These are phyloP conservation scores for Verticillium tricorpus DNA, from an alignment of 2,329 filamentous ascomycete genomes.

Conservation along the genomic window DNA sequence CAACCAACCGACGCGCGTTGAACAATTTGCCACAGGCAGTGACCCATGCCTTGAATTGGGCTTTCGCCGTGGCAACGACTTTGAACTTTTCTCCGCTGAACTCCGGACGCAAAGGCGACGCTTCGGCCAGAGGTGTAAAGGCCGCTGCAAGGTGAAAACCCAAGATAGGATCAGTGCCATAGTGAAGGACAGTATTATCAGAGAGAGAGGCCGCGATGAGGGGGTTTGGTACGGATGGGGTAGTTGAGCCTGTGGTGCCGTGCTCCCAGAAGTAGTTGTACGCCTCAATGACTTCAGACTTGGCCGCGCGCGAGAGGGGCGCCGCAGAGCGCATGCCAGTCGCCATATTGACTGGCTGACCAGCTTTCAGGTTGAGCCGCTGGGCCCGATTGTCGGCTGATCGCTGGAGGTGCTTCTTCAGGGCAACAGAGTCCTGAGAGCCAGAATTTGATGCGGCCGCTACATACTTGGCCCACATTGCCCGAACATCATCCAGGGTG, in stretches of 20 bases:
- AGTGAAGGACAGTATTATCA: constrained; percentile 34
- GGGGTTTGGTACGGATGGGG: constrained; percentile 35
- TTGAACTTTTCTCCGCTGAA: constrained; percentile 12
- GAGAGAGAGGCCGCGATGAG: constrained; percentile 25
- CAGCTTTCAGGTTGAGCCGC: neutral
- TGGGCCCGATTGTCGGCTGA: neutral
- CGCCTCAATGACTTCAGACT: constrained; percentile 15
- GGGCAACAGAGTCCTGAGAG: neutral
- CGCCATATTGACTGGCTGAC: constrained; percentile 1
- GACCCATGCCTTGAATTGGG: constrained; percentile 43
- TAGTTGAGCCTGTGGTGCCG: constrained; percentile 20
- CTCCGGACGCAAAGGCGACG: constrained; percentile 31
- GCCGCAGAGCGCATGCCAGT: constrained; percentile 32
- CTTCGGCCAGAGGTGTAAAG: constrained; percentile 29
- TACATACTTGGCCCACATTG: constrained; percentile 7
- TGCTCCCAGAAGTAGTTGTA: constrained; percentile 29
- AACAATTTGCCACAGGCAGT: constrained; percentile 18
- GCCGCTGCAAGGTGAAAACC: constrained; percentile 54
- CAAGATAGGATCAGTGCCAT: constrained; percentile 44
- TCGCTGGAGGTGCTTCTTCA: constrained; percentile 3
- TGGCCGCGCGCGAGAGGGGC: constrained; percentile 25
- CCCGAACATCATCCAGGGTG: constrained; percentile 30
- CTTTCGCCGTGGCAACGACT: constrained; percentile 29
- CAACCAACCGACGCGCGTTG: constrained; percentile 26
- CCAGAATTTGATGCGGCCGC: neutral